phyloP scores from a whole-genome alignment of 1,284 basidiomycete genomes.

The Boletus mariae region DNA sequence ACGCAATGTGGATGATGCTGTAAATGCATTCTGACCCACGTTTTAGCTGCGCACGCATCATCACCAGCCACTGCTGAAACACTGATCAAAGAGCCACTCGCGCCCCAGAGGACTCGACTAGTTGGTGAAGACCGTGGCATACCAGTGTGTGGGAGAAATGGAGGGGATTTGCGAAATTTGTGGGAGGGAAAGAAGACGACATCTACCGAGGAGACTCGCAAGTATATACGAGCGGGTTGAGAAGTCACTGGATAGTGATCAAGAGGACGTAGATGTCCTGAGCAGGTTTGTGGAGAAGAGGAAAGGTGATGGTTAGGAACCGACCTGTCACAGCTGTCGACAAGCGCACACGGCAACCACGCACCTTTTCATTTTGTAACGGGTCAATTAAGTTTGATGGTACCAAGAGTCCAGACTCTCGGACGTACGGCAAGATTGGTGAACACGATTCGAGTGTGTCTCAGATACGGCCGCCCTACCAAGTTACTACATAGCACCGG shows the following conservation, averaged over 20 bases:
- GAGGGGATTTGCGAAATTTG: slow-evolving; percentile 53
- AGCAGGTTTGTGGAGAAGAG: slow-evolving; percentile 44
- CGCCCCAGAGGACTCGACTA: slow-evolving; percentile 44
- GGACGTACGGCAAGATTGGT: slow-evolving; percentile 1
- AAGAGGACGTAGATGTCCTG: slow-evolving; percentile 40
- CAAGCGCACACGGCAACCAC: slow-evolving; percentile 17
- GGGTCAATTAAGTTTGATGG: slow-evolving; percentile 19
- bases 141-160: slow-evolving; percentile 61
- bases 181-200: slow-evolving; percentile 43
- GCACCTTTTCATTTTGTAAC: slow-evolving; percentile 28
- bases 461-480: not conserved
- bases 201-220: slow-evolving; percentile 49
- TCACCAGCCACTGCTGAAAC: slow-evolving; percentile 58
- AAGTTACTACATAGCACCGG: not conserved
- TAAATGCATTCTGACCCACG: slow-evolving; percentile 1
- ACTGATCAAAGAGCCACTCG: slow-evolving; percentile 46
- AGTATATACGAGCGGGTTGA: slow-evolving; percentile 45
- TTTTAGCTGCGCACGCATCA: slow-evolving; percentile 48
- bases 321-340: slow-evolving; percentile 20
- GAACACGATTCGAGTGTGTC: not conserved
- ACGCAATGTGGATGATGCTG: slow-evolving; percentile 10
- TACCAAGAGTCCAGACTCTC: not conserved
- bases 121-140: slow-evolving; percentile 42
- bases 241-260: slow-evolving; percentile 34
- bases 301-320: slow-evolving; percentile 8